Evolutionary conservation across 2,329 filamentous ascomycete species (phyloP).

Genomic region (Pleoardoris graminearum): DNA sequence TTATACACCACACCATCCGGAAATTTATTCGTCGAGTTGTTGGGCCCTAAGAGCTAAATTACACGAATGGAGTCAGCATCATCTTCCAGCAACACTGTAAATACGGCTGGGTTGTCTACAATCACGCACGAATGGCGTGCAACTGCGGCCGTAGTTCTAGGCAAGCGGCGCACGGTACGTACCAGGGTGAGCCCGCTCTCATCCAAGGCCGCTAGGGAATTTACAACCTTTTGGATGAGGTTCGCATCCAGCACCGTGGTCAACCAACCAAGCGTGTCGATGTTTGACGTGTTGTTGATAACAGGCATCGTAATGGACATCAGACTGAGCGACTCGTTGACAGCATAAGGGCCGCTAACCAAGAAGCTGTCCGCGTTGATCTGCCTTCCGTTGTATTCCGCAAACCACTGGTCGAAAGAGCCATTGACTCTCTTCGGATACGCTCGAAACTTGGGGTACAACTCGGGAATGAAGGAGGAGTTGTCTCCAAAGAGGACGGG

Average conservation of each 20-base stretch:
- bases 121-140: background rate
- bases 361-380: conserved; percentile 60
- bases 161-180: background rate
- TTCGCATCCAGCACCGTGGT: conserved; percentile 74
- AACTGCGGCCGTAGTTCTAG: background rate
- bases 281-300: conserved; percentile 63
- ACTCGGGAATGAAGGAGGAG: conserved; percentile 63
- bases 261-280: conserved; percentile 78
- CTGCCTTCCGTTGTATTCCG: conserved; percentile 47
- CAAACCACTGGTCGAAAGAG: conserved; percentile 46
- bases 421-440: conserved; percentile 38
- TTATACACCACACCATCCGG: conserved; percentile 39
- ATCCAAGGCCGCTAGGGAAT: conserved; percentile 70
- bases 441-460: conserved; percentile 83
- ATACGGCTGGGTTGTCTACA: background rate
- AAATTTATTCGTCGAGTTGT: conserved; percentile 63
- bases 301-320: conserved; percentile 82
- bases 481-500: conserved; percentile 63
- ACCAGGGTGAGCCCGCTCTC: conserved; percentile 67
- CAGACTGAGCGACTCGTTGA: conserved; percentile 75
- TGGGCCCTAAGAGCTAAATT: conserved; percentile 64
- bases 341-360: conserved; percentile 73
- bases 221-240: conserved; percentile 64
- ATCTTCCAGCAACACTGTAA: background rate
- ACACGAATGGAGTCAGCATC: background rate